Percentiles rank a stretch among this genome's conserved stretches.
These are phyloP conservation scores for Fusarium sp. DNA, from an alignment of 2,329 filamentous ascomycete genomes.

Conservation along the genomic window DNA sequence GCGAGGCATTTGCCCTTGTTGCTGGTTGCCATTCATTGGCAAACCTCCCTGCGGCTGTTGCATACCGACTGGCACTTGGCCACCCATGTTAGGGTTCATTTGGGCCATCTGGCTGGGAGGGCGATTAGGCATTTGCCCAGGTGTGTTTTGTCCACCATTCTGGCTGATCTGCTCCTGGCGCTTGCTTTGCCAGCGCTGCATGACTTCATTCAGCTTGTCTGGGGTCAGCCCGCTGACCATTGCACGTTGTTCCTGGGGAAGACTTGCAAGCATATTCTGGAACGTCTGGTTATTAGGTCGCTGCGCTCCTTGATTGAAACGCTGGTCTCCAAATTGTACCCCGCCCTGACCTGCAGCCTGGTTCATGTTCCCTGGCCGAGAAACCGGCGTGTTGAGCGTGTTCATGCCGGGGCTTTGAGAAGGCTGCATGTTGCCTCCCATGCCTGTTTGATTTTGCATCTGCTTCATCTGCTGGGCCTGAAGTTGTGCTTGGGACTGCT, in stretches of 20 bases:
- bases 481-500: constrained; percentile 51
- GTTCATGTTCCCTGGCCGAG: constrained; percentile 58
- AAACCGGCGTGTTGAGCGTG: constrained; percentile 65
- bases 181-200: constrained; percentile 61
- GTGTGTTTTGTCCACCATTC: constrained; percentile 49
- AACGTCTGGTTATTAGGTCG: constrained; percentile 58
- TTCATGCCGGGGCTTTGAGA: constrained; percentile 71
- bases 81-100: constrained; percentile 49
- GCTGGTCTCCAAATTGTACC: constrained; percentile 62
- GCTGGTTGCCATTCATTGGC: constrained; percentile 45
- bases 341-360: constrained; percentile 59
- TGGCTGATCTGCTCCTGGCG: constrained; percentile 52
- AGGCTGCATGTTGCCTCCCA: constrained; percentile 61
- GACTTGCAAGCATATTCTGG: constrained; percentile 56
- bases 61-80: constrained; percentile 48
- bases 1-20: constrained; percentile 47
- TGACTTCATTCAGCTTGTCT: constrained; percentile 64
- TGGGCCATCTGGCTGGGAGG: constrained; percentile 49
- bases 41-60: constrained; percentile 48
- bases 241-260: constrained; percentile 61
- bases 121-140: constrained; percentile 50
- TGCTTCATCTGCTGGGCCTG: constrained; percentile 64
- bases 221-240: constrained; percentile 57
- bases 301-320: constrained; percentile 66
- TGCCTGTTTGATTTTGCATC: constrained; percentile 67